These are phyloP conservation scores for Mimosa bimucronata DNA, from an alignment of 306 rosid genomes.

Conservation along the genomic window DNA sequence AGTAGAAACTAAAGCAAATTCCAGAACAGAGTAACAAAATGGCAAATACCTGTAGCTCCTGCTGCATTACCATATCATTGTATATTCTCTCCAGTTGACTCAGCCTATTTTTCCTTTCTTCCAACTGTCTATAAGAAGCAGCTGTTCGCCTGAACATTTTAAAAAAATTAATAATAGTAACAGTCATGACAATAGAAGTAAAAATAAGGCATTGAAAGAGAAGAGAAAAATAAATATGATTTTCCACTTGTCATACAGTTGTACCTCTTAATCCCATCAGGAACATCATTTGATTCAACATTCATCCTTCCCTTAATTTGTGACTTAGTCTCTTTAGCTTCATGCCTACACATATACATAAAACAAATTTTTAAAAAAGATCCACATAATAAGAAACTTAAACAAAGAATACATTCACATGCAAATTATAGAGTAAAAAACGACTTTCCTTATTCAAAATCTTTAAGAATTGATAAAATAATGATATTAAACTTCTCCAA, in stretches of 20 bases:
- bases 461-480: not conserved
- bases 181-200: constrained; percentile 14
- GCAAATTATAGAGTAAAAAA: not conserved
- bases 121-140: constrained; percentile 62
- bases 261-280: constrained; percentile 64
- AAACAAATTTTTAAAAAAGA: constrained; percentile 8
- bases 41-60: constrained; percentile 73
- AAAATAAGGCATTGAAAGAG: not conserved
- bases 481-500: not conserved
- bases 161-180: constrained; percentile 12
- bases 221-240: constrained; percentile 3
- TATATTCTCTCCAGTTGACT: constrained; percentile 66
- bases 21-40: constrained; percentile 16
- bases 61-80: constrained; percentile 72
- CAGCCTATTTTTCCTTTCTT: constrained; percentile 70
- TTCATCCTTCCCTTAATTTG: constrained; percentile 32
- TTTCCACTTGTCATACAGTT: not conserved
- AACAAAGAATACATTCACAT: constrained; percentile 14
- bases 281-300: constrained; percentile 48
- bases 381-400: constrained; percentile 28
- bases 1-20: not conserved
- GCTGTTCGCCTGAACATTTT: constrained; percentile 55
- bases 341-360: constrained; percentile 53
- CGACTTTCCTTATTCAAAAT: not conserved
- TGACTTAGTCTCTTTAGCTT: constrained; percentile 66